These are phyloP conservation scores for Boehmeria nivea DNA, from an alignment of 306 rosid genomes.

Conservation along the genomic window DNA sequence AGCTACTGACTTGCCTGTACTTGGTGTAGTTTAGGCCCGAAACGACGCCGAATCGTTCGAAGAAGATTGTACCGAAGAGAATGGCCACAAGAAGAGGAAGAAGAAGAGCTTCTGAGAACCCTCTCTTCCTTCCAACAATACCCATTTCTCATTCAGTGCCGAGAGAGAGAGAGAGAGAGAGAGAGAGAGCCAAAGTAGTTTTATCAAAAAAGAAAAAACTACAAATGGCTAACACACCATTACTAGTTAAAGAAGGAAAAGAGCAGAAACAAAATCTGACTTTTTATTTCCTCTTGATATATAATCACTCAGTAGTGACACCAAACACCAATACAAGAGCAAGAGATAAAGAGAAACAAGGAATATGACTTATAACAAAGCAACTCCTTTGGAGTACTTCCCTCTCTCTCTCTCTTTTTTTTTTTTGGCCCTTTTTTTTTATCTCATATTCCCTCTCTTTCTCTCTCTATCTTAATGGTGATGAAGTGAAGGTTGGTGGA, in stretches of 20 bases:
- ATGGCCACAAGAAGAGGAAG: slow-evolving; percentile 21
- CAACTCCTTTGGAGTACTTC: neutral
- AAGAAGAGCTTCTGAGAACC: slow-evolving; percentile 21
- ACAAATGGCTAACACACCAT: slow-evolving; percentile 10
- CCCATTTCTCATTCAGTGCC: slow-evolving; percentile 42
- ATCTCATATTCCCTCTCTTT: slow-evolving; percentile 3
- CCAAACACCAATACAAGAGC: slow-evolving; percentile 28
- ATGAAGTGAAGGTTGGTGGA: slow-evolving; percentile 57
- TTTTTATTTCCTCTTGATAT: neutral
- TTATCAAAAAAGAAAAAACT: neutral
- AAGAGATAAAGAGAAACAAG: slow-evolving; percentile 9
- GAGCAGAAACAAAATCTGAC: slow-evolving; percentile 10
- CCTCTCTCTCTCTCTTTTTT: neutral
- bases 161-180: neutral
- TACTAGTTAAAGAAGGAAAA: neutral
- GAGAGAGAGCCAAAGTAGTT: no score
- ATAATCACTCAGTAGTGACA: no score
- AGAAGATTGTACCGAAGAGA: slow-evolving; percentile 14
- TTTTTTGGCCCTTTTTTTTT: neutral
- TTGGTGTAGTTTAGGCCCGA: slow-evolving; percentile 51
- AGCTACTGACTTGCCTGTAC: slow-evolving; percentile 44
- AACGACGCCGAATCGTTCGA: slow-evolving; percentile 23
- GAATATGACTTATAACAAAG: slow-evolving; percentile 26
- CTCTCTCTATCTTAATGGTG: slow-evolving; percentile 44
- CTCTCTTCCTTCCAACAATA: slow-evolving; percentile 19